Evolutionary conservation across 352 stramenopile species (phyloP).

Genomic region (Globisporangium polare): DNA sequence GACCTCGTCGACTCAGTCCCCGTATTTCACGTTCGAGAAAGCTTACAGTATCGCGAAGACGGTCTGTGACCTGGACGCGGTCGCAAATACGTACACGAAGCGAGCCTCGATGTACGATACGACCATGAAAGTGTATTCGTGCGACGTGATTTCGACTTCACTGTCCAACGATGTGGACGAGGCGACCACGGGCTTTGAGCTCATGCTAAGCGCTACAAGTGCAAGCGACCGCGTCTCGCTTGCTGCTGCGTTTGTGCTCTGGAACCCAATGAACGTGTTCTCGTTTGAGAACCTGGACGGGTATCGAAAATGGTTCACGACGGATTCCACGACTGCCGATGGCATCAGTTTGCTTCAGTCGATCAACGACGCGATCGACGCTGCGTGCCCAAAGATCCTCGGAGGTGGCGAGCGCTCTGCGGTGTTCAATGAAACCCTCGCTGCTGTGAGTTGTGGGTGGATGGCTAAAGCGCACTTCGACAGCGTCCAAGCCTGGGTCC

Average conservation of each 20-base stretch:
- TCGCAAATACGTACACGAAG: constrained; percentile 23
- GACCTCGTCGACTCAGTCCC: constrained; percentile 23
- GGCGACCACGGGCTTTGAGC: constrained; percentile 40
- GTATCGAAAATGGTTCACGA: constrained; percentile 45
- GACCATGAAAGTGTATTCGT: constrained; percentile 34
- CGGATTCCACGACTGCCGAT: constrained; percentile 11
- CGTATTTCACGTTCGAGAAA: constrained; percentile 39
- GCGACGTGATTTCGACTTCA: constrained; percentile 37
- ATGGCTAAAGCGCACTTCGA: constrained; percentile 32
- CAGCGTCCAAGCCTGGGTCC: constrained; percentile 37
- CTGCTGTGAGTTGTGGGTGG: constrained; percentile 22
- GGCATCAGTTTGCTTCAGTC: constrained; percentile 13
- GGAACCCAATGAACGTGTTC: constrained; percentile 29
- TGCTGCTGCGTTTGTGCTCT: constrained; percentile 32
- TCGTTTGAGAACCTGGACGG: constrained; percentile 47
- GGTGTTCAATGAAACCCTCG: constrained; percentile 45
- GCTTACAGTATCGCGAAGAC: constrained; percentile 29
- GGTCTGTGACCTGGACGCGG: constrained; percentile 23
- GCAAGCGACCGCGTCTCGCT: constrained; percentile 27
- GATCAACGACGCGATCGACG: constrained; percentile 36
- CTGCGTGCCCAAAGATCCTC: constrained; percentile 18
- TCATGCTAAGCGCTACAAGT: constrained; percentile 21
- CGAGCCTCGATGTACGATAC: constrained; percentile 29
- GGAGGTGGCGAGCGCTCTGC: constrained; percentile 35
- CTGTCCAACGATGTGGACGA: constrained; percentile 45